Base-by-base conservation (phyloP, 306 rosid genomes). In the Fragaria ananassa region DNA sequence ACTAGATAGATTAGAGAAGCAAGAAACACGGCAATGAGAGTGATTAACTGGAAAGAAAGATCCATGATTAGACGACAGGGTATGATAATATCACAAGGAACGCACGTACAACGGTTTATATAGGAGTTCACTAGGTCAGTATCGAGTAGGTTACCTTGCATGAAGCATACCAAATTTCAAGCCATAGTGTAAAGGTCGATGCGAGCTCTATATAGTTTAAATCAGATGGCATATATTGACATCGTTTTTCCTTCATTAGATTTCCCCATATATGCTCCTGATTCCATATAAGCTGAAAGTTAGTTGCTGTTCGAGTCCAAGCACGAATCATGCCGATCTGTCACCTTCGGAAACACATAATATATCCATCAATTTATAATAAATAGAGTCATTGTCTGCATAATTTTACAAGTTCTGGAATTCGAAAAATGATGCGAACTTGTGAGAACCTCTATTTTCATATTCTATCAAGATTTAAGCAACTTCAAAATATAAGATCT, bases 1-100 rank as follows among this genome's bases (percentile, higher is more conserved):
- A 61, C 57, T 18, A 82, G 57, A 42, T 80, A 73, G 37, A 76
- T 17, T 46, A 84, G 8, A 42, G 81, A 72, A 12, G 42, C 68
- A 11, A 50, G 56, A 17, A 74, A 27, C 29, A 79, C 51, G 42
- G 67, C 44, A 6, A 79, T 15, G 8, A 62, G 21, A 25, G 73
- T 50, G 21, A 50, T 74, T 10, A 46, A 45, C 8, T 25, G 56
- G 15, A 69, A 14, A 27, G 57, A 69, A 46, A 69, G 57, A 69
- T 46, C 37, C 73, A 69, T 69, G 57, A 8, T 39, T 39, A 19
- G 1, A 18, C 25, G 9, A 62, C 21, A 8, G 27, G 8, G 29
- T 66, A 25, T n/a, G 39, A 19, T 66, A 11, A 10, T 56, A 56
- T 56, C 29, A 56, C 29, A 56, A 56, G 37, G 8, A 58, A 37